Evolutionary conservation across 2,329 filamentous ascomycete genomes (phyloP).

Genomic region (Cladophialophora bantiana): DNA sequence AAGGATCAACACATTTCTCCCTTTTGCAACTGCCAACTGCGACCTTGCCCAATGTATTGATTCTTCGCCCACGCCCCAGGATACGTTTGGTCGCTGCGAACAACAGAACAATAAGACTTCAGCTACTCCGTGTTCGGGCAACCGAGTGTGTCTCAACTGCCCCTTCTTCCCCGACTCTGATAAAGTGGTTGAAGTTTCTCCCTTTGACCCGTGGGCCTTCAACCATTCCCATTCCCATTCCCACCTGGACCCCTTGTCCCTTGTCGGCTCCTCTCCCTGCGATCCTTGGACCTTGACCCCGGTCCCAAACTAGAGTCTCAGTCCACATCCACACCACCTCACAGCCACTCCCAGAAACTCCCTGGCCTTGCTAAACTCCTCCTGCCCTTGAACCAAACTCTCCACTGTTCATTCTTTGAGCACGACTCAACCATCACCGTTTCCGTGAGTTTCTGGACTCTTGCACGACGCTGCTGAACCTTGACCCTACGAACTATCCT

Average conservation of each 20-base stretch:
- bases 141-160: background rate
- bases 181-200: slow-evolving; percentile 23
- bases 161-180: background rate
- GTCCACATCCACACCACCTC: slow-evolving; percentile 12
- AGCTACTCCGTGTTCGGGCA: slow-evolving; percentile 3
- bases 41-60: background rate
- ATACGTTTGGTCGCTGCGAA: background rate
- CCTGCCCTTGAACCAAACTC: slow-evolving; percentile 19
- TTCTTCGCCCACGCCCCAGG: background rate
- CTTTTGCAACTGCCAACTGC: slow-evolving; percentile 1
- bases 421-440: slow-evolving; percentile 21
- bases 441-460: slow-evolving; percentile 14
- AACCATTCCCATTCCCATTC: background rate
- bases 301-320: slow-evolving; percentile 29
- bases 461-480: slow-evolving; percentile 14
- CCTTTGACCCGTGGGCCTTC: background rate
- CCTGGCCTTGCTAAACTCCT: slow-evolving; percentile 13
- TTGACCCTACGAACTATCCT: slow-evolving; percentile 15
- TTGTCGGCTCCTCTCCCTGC: slow-evolving; percentile 2
- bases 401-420: slow-evolving; percentile 13
- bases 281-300: slow-evolving; percentile 16
- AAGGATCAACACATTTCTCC: slow-evolving; percentile 1
- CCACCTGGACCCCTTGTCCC: slow-evolving; percentile 5
- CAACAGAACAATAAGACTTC: background rate
- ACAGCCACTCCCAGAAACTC: slow-evolving; percentile 13